Evolutionary conservation across 192 early-diverging fungal species (phyloP), one percentile per base, ranked within the genome.

Genomic region (Coemansia sp.): DNA sequence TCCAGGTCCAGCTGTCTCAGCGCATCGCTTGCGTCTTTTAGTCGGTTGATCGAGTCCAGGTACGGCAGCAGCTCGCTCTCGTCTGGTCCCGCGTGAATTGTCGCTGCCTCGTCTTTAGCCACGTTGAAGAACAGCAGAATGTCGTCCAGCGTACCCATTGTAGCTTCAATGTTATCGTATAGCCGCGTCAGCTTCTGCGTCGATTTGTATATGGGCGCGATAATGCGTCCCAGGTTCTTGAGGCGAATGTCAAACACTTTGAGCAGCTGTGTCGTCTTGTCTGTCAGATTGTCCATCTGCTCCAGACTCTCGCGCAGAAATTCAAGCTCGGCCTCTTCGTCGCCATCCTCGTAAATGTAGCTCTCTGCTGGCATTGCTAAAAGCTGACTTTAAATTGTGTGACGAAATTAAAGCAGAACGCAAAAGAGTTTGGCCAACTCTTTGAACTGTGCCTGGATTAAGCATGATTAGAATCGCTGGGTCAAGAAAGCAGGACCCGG

Each of bases 251-350:
- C 81, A 71, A 82, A 82, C 38, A 73, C 62, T 52, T 74, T 69
- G 62, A 82, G 71, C 36, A 82, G 63, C 65, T 74, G 68, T 19
- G 74, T 77, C 17, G 74, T 74, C 38, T 77, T 76, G 66, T 71
- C 68, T 6, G 81, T 71, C 61, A 82, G 56, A 60, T 77, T 76
- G 74, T 82, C 75, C 69, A 82, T 77, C 60, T 82, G 81, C 68
- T 82, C 81, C 5, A 82, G 74, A 50, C 81, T 82, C 60, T 82
- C 81, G 51, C 75, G 74, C 63, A 82, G 69, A 40, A 74, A 82
- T 26, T 71, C 70, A 28, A 82, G 72, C 66, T 82, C 81, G 6
- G 71, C 81, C 62, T 82, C 71, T 53, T 82, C 81, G 59, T 80
- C 71, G 59, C 64, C 76, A 62, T 79, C 68, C 53, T 79, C 69